Conservation (phyloP, 805 yeast species). For the Yarrowia hollandica region DNA sequence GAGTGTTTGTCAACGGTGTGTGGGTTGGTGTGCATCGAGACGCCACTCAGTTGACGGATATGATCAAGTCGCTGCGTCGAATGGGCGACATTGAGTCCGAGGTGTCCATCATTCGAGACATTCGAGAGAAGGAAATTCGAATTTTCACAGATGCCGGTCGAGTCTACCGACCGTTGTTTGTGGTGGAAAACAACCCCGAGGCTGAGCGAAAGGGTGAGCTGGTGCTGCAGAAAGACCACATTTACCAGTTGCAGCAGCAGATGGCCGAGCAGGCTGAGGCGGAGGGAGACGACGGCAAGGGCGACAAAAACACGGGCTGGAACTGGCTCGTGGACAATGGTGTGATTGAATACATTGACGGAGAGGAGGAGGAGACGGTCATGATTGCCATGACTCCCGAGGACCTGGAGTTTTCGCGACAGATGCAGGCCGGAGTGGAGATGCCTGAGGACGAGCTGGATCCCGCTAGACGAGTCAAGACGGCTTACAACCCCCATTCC, state of each 20-base stretch:
- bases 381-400: constrained; percentile 99
- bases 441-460: constrained; percentile 52
- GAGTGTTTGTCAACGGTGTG: constrained; percentile 96
- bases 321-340: constrained; percentile 78
- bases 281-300: constrained; percentile 51
- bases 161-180: constrained; percentile 92
- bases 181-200: constrained; percentile 75
- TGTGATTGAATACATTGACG: constrained; percentile 93
- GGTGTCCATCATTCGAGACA: constrained; percentile 94
- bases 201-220: constrained; percentile 65
- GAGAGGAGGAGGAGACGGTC: constrained; percentile 97
- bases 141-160: constrained; percentile 98
- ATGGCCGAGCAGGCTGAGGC: constrained; percentile 42
- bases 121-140: constrained; percentile 93
- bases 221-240: constrained; percentile 80
- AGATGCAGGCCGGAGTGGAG: constrained; percentile 44
- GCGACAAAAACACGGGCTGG: constrained; percentile 70
- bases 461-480: constrained; percentile 84
- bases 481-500: constrained; percentile 57
- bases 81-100: constrained; percentile 94
- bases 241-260: constrained; percentile 57
- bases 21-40: constrained; percentile 99
- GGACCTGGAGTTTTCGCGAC: constrained; percentile 70
- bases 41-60: constrained; percentile 86
- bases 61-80: constrained; percentile 88